Base-by-base conservation (phyloP, 2,329 filamentous ascomycete species). In the Fusarium sp. region DNA sequence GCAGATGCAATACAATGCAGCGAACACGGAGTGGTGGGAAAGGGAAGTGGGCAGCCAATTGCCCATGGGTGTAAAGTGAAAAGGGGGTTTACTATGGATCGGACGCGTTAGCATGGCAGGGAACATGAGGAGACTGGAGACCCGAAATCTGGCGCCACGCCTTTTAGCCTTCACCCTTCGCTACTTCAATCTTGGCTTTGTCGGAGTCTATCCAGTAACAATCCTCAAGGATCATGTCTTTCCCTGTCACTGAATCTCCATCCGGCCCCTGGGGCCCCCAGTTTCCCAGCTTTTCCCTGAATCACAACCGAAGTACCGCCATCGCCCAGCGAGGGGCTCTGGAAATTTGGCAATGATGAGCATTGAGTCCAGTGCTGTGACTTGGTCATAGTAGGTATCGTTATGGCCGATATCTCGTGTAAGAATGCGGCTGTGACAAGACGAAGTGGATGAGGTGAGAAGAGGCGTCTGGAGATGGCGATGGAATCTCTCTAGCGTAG, bases 271-370 rank as follows among this genome's bases (percentile, higher is more conserved):
- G 38, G 27, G 47, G 22, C n/a, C 46, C 27, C 56, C 46, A 52
- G 43, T 27, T 48, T 22, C 18, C 53, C 24, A 27, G 24, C 18
- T 46, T 44, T 62, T 49, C 38, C 56, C 48, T 52, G 63, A 48
- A 45, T n/a, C 46, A 49, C 47, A 66, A 62, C 63, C 63, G 63
- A 66, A 66, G 63, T 66, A 66, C 63, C 63, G 62, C 63, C 62
- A 49, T 60, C 30, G 44, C 11, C 16, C 30, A 40, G 29, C n/a
- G 38, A 11, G 16, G 56, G 13, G 38, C 18, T 30, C n/a, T 57
- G 30, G 32, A 40, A 34, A 49, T 66, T 61, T 62, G 60, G 34
- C 34, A 38, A 38, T 38, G 34, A 38, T 38, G 34, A 38, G 46
- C 60, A 34, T n/a, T 53, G 34, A 15, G 32, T 24, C 12, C 34